Conservation (phyloP, 1,284 basidiomycete genomes). For the Leccinum holopus region DNA sequence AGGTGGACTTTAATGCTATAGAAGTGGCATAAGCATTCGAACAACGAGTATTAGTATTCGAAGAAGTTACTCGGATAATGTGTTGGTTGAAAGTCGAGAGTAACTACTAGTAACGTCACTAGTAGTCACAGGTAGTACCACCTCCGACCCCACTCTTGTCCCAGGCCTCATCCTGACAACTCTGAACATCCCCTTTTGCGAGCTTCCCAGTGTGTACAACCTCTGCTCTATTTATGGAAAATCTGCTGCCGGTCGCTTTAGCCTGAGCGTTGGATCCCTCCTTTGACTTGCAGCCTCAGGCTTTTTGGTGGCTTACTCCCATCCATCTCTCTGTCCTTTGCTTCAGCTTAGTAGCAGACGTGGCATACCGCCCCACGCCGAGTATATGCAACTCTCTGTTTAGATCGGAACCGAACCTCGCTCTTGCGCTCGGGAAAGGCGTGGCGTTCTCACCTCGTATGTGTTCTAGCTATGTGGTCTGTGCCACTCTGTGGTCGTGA, state of each 20-base stretch:
- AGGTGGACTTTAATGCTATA: neutral
- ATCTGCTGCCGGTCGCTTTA: neutral
- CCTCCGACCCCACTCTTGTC: no score
- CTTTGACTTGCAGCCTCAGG: neutral
- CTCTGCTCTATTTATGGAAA: no score
- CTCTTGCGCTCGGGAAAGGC: neutral
- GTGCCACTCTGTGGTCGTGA: neutral
- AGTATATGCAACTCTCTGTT: neutral
- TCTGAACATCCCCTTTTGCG: neutral
- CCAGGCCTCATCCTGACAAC: no score
- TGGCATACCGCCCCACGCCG: neutral
- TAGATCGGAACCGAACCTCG: neutral
- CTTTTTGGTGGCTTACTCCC: neutral
- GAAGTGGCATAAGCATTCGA: neutral
- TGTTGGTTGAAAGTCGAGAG: no score
- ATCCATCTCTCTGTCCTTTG: neutral
- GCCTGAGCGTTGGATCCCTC: neutral
- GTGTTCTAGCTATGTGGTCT: neutral
- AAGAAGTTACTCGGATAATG: no score
- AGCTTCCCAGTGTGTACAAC: neutral
- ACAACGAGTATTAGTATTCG: neutral
- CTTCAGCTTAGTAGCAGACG: neutral
- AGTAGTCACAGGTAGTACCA: no score
- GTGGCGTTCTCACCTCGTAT: neutral
- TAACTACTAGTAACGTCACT: no score